Evolutionary conservation across 2,329 filamentous ascomycete species (phyloP).

Genomic region (Fusarium globosum): DNA sequence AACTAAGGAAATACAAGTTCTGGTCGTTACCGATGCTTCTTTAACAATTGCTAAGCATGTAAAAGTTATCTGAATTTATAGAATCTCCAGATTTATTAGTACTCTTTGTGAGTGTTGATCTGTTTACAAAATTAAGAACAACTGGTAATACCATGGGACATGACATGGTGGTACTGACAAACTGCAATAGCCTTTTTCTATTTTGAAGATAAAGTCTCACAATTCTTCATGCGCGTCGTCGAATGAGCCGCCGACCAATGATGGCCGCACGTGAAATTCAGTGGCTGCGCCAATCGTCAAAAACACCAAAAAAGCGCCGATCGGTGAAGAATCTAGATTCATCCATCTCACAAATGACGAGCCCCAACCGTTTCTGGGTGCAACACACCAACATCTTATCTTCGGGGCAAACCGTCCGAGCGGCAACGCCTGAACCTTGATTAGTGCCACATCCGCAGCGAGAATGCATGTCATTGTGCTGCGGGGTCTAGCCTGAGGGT

Average conservation of each 20-base stretch:
- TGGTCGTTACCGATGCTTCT: background rate
- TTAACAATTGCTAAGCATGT: background rate
- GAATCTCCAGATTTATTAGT: background rate
- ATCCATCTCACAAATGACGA: background rate
- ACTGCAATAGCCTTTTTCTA: background rate
- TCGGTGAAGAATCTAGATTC: background rate
- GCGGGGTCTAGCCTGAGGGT: background rate
- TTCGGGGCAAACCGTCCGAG: constrained; percentile 25
- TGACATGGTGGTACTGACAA: background rate
- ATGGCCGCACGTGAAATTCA: background rate
- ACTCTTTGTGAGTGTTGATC: background rate
- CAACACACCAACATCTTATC: constrained; percentile 10
- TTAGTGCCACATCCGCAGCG: background rate
- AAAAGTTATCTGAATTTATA: background rate
- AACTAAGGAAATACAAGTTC: background rate
- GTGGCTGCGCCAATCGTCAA: background rate
- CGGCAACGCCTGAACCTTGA: constrained; percentile 9
- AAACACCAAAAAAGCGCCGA: background rate
- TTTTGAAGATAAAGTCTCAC: background rate
- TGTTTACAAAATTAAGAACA: too few species aligned
- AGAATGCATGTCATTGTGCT: constrained; percentile 23
- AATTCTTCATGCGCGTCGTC: background rate
- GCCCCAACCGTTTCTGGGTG: background rate
- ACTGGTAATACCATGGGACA: background rate
- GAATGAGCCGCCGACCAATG: background rate